phyloP scores from a whole-genome alignment of 2,329 filamentous ascomycete genomes.

The Ceratocystis variospora region DNA sequence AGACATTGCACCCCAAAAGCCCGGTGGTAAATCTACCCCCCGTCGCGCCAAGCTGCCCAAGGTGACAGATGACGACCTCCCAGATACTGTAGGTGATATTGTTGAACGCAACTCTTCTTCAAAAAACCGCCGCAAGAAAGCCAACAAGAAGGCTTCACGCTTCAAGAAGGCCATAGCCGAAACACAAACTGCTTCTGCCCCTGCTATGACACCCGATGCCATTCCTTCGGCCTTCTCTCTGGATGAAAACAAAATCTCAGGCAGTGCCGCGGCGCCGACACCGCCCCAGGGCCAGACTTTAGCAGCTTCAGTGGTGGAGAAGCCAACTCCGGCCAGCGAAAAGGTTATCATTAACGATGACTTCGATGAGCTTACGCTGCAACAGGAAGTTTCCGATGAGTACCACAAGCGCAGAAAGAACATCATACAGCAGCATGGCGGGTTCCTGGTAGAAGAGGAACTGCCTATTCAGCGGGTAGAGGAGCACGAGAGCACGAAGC shows the following conservation, averaged over 20 bases:
- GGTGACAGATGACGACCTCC: slow-evolving; percentile 21
- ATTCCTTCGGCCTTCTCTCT: slow-evolving; percentile 14
- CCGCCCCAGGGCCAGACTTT: slow-evolving; percentile 37
- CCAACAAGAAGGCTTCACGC: slow-evolving; percentile 32
- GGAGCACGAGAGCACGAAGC: slow-evolving; percentile 49
- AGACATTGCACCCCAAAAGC: slow-evolving; percentile 46
- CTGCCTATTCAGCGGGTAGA: slow-evolving; percentile 52
- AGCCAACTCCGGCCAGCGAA: slow-evolving; percentile 26
- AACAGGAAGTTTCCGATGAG: slow-evolving; percentile 65
- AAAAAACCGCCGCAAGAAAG: slow-evolving; percentile 20
- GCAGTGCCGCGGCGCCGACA: slow-evolving; percentile 32
- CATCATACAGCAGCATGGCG: slow-evolving; percentile 70
- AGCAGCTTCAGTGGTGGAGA: slow-evolving; percentile 46
- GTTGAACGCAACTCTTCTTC: slow-evolving; percentile 33
- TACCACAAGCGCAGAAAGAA: slow-evolving; percentile 73
- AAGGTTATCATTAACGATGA: slow-evolving; percentile 19
- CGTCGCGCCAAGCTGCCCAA: slow-evolving; percentile 18
- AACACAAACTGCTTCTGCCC: not conserved
- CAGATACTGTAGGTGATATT: slow-evolving; percentile 33
- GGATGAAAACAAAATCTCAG: slow-evolving; percentile 23
- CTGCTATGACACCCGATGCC: slow-evolving; percentile 16
- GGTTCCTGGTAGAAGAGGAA: slow-evolving; percentile 62
- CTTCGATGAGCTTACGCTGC: slow-evolving; percentile 47
- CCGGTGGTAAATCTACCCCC: slow-evolving; percentile 13
- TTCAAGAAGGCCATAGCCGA: slow-evolving; percentile 34